Percentiles rank a stretch among this genome's conserved stretches.
phyloP scores from a whole-genome alignment of 345 rosid species.

The Psidium friedrichsthalianum region DNA sequence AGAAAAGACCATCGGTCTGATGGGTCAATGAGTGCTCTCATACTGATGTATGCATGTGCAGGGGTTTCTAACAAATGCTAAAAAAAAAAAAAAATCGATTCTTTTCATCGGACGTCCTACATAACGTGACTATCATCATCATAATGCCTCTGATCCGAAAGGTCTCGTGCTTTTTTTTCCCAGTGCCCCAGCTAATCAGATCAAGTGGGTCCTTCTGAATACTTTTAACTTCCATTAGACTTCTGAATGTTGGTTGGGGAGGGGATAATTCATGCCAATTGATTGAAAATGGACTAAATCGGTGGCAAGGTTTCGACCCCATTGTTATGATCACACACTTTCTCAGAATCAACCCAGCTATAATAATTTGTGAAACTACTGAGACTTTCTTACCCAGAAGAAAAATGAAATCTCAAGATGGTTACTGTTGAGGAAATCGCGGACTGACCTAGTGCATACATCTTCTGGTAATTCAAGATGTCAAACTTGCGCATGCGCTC shows the following conservation, averaged over 20 bases:
- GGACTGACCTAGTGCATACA: constrained; percentile 76
- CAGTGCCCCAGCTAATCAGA: constrained; percentile 9
- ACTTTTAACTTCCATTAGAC: not conserved
- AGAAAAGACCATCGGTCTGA: not conserved
- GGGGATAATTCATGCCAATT: not conserved
- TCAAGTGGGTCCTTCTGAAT: constrained; percentile 15
- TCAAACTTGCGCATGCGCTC: constrained; percentile 88
- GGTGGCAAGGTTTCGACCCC: not conserved
- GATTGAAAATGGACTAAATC: not conserved
- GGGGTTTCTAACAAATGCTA: not conserved
- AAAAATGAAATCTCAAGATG: not conserved
- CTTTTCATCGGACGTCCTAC: not conserved
- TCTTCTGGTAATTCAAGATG: constrained; percentile 86
- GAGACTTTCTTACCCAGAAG: not conserved
- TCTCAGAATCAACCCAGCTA: not conserved
- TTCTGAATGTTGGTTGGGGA: constrained; percentile 4
- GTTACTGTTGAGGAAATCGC: not conserved
- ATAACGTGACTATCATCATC: not conserved
- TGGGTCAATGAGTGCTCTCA: not conserved
- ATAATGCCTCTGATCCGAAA: not conserved
- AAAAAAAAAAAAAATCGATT: not conserved
- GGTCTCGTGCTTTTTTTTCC: constrained; percentile 5
- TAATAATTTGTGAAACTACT: not conserved
- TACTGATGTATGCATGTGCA: not conserved
- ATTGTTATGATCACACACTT: not conserved